These are phyloP conservation scores for Hepatocystis sp. DNA, from an alignment of 169 alveolate genomes.

Conservation along the genomic window DNA sequence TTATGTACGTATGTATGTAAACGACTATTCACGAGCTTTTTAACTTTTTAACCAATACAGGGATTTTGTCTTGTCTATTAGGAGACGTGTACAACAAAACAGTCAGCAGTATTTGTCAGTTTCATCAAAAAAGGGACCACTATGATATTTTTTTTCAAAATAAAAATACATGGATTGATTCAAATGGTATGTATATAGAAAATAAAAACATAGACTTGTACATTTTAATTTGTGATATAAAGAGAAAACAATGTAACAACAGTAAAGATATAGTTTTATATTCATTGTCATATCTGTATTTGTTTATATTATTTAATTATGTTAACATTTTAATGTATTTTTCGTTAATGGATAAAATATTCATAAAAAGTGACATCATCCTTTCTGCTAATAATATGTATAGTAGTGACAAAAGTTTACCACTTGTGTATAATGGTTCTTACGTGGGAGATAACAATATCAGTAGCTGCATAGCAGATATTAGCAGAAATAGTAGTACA, in stretches of 20 bases:
- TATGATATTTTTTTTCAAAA: conserved; percentile 10
- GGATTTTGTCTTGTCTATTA: conserved; percentile 34
- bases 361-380: background rate
- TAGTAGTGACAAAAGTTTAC: too few species aligned
- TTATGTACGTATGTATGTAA: too few species aligned
- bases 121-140: conserved; percentile 1
- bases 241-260: background rate
- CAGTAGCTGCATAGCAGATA: too few species aligned
- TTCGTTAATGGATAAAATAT: background rate
- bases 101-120: conserved; percentile 11
- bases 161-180: background rate
- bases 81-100: conserved; percentile 53
- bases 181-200: background rate
- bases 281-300: conserved; percentile 20
- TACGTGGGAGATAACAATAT: too few species aligned
- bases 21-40: background rate
- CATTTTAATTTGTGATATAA: conserved; percentile 17
- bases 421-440: too few species aligned
- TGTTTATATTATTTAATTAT: conserved; percentile 41
- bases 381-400: background rate
- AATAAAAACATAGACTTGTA: conserved; percentile 38
- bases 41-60: background rate
- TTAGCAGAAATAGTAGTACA: too few species aligned
- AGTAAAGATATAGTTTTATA: conserved; percentile 28
- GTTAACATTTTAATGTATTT: conserved; percentile 2